Evolutionary conservation across 345 rosid genomes (phyloP), one percentile per base, ranked within the genome.

Genomic region (Mangifera indica): DNA sequence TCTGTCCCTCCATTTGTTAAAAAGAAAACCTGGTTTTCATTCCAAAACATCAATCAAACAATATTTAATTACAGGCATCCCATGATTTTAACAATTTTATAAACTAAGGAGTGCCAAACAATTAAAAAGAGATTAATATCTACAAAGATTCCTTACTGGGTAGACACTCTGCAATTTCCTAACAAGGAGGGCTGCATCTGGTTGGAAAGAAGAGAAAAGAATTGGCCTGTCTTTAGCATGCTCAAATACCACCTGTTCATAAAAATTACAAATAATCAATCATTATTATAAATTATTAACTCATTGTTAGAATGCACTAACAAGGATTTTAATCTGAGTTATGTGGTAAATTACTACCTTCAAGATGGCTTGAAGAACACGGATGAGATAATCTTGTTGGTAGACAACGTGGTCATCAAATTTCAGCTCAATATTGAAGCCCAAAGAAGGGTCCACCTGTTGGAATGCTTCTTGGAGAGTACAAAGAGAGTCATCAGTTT

Each of bases 361-460:
- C 63, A 94, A 69, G 73, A 88, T 81, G 46, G 90, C 74, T 72
- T 87, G 88, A 74, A 94, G 83, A 34, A 84, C 87, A 32, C 80
- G 81, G 77, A 73, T 70, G 72, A 94, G 93, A 70, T 84, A 66
- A 46, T 90, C 90, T 24, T 80, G 82, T 2, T 79, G 74, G 70
- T 95, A 95, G 34, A 89, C 83, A 60, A 92, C 67, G 71, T 87
- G 74, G 75, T 95, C 98, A 75, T 92, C 99, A 57, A 92, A 91
- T 82, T 95, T 95, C 48, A 95, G 71, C 80, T 95, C 98, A 71
- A 95, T 85, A 78, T 95, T 92, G 85, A 92, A 95, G 42, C 99
- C 99, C 55, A 89, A 48, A 10, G 84, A 73, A 17, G 93, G 88
- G 4, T 85, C 83, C 8, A 95, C 96, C 82, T 74, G 82, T 81